A percentile compares a stretch with the other conserved stretches of the same genome.
Conservation (phyloP, 1,284 basidiomycete genomes). For the Megacollybia platyphylla region DNA sequence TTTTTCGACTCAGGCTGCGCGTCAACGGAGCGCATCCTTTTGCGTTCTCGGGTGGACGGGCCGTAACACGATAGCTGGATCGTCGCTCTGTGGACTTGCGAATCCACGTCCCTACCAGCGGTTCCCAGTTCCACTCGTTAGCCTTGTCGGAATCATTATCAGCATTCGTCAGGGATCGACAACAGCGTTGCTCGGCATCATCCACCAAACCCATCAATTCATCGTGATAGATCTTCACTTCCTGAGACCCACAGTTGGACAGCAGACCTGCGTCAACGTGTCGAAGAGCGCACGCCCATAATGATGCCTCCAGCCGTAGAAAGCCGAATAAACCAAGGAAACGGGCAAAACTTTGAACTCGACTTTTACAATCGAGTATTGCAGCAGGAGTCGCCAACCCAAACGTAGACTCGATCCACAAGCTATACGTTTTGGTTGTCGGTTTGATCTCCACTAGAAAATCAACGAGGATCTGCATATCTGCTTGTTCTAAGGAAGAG, state of each 20-base stretch:
- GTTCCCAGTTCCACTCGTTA: too few relatives aligned
- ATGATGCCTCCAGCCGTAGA: constrained; percentile 30
- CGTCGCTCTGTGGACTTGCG: too few relatives aligned
- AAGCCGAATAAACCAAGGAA: constrained; percentile 21
- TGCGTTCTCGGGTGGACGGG: too few relatives aligned
- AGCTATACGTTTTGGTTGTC: constrained; percentile 1
- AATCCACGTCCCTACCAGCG: too few relatives aligned
- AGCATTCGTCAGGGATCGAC: not conserved
- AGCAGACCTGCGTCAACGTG: constrained; percentile 24
- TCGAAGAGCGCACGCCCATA: constrained; percentile 38
- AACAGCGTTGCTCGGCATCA: constrained; percentile 32
- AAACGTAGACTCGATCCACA: constrained; percentile 13
- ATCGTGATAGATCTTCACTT: constrained; percentile 20
- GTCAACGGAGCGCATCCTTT: too few relatives aligned
- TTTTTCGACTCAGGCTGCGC: too few relatives aligned
- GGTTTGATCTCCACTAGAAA: constrained; percentile 1
- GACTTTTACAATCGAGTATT: constrained; percentile 8
- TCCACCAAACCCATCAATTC: constrained; percentile 34
- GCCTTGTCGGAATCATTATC: too few relatives aligned
- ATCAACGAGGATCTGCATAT: not conserved
- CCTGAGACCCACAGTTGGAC: constrained; percentile 9
- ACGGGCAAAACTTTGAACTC: constrained; percentile 18
- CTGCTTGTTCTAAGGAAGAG: not conserved
- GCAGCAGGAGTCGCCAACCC: constrained; percentile 3
- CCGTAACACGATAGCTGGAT: too few relatives aligned